These are phyloP conservation scores for Papiliotrema flavescens DNA, from an alignment of 1,284 basidiomycete genomes.

Conservation along the genomic window DNA sequence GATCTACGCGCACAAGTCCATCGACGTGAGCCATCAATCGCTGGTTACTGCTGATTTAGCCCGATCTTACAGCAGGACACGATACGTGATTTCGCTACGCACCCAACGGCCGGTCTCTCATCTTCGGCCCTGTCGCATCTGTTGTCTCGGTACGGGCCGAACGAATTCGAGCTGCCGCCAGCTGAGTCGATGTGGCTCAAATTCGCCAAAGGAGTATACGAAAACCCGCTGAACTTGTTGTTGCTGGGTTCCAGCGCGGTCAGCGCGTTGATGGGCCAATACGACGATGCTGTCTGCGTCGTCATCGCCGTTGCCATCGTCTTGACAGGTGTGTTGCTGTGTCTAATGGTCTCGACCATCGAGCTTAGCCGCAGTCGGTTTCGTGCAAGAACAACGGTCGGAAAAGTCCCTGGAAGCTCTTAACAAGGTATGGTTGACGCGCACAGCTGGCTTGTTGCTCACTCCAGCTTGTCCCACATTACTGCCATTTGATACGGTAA, in stretches of 20 bases:
- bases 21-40: conserved; percentile 29
- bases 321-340: conserved; percentile 66
- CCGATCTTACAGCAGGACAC: conserved; percentile 27
- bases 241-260: conserved; percentile 82
- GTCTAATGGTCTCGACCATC: neutral
- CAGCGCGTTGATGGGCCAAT: conserved; percentile 85
- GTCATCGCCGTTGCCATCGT: conserved; percentile 91
- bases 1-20: conserved; percentile 41
- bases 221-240: conserved; percentile 85
- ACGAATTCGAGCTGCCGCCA: conserved; percentile 86
- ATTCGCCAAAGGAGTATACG: conserved; percentile 84
- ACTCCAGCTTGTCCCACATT: conserved; percentile 75
- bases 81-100: conserved; percentile 57
- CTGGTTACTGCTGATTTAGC: conserved; percentile 57
- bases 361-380: conserved; percentile 64
- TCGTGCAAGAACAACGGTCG: conserved; percentile 90
- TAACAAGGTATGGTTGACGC: conserved; percentile 60
- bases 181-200: conserved; percentile 78
- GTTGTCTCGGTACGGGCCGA: conserved; percentile 72
- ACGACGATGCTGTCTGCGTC: conserved; percentile 91
- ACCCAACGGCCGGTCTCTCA: conserved; percentile 61
- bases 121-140: conserved; percentile 64
- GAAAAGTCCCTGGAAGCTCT: conserved; percentile 92
- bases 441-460: conserved; percentile 8
- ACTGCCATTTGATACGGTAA: conserved; percentile 83